Evolutionary conservation across 331 rosid species (phyloP).

Genomic region (Quercus tomentella): DNA sequence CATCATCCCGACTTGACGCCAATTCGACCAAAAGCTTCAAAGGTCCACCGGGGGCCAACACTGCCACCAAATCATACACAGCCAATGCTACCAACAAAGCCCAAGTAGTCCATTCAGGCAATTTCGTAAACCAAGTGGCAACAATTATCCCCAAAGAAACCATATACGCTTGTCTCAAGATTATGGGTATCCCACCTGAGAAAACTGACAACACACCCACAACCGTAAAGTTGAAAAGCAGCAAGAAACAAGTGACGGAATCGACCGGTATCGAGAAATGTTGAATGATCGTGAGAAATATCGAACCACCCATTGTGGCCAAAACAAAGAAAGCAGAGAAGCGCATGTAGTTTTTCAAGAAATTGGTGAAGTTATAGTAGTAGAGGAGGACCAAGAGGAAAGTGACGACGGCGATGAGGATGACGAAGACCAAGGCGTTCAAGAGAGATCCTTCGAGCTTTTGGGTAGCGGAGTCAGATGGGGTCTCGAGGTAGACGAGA

Average conservation of each 20-base stretch:
- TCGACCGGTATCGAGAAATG: constrained; percentile 77
- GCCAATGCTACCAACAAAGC: constrained; percentile 73
- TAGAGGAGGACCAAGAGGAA: constrained; percentile 76
- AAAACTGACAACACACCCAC: constrained; percentile 80
- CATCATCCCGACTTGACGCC: constrained; percentile 82
- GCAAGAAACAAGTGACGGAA: constrained; percentile 52
- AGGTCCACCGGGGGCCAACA: constrained; percentile 92
- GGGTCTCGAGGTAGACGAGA: constrained; percentile 78
- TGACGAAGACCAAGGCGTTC: constrained; percentile 79
- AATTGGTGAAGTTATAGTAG: constrained; percentile 81
- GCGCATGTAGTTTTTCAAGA: constrained; percentile 81
- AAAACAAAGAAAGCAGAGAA: constrained; percentile 90
- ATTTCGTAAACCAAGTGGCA: constrained; percentile 82
- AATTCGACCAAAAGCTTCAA: constrained; percentile 80
- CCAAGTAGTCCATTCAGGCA: constrained; percentile 99
- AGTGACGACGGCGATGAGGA: constrained; percentile 69
- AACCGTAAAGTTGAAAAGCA: constrained; percentile 73
- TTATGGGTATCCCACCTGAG: constrained; percentile 63
- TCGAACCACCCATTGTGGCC: constrained; percentile 82
- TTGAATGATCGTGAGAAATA: constrained; percentile 60
- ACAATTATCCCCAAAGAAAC: constrained; percentile 76
- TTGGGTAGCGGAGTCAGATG: constrained; percentile 66
- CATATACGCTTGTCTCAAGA: constrained; percentile 72
- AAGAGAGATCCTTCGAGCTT: constrained; percentile 90
- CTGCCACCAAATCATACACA: constrained; percentile 80